These are phyloP conservation scores for Saturnispora saitoi DNA, from an alignment of 805 yeast species.

Conservation along the genomic window DNA sequence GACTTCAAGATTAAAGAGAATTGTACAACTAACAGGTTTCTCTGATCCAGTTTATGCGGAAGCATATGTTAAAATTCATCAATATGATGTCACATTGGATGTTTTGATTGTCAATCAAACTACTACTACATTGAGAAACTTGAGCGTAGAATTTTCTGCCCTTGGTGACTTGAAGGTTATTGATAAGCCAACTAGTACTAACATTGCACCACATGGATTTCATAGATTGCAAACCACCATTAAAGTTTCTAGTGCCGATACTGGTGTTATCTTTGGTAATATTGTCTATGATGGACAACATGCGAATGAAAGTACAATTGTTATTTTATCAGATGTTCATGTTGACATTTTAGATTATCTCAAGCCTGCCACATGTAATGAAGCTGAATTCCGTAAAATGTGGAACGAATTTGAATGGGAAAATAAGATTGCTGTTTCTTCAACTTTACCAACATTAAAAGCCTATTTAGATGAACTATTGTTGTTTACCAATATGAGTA, in stretches of 20 bases:
- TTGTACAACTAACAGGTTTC: conserved; percentile 93
- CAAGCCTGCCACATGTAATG: conserved; percentile 87
- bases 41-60: conserved; percentile 98
- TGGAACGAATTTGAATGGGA: conserved; percentile 99
- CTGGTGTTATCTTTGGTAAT: conserved; percentile 97
- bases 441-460: conserved; percentile 56
- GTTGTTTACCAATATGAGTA: conserved; percentile 85
- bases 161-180: conserved; percentile 92
- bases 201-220: conserved; percentile 96
- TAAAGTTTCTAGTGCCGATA: conserved; percentile 93
- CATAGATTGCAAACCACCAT: conserved; percentile 81
- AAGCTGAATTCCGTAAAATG: conserved; percentile 87
- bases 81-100: conserved; percentile 90
- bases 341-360: conserved; percentile 96
- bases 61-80: conserved; percentile 92
- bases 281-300: conserved; percentile 94
- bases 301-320: conserved; percentile 81
- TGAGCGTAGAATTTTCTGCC: conserved; percentile 91
- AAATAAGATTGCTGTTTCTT: conserved; percentile 85
- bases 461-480: conserved; percentile 70
- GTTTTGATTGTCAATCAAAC: conserved; percentile 94
- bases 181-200: conserved; percentile 82
- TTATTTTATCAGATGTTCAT: conserved; percentile 87
- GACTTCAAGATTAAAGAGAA: conserved; percentile 75
- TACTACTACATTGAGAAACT: conserved; percentile 76